Conservation (phyloP, 805 yeast species). For the Saturnispora serradocipensis region DNA sequence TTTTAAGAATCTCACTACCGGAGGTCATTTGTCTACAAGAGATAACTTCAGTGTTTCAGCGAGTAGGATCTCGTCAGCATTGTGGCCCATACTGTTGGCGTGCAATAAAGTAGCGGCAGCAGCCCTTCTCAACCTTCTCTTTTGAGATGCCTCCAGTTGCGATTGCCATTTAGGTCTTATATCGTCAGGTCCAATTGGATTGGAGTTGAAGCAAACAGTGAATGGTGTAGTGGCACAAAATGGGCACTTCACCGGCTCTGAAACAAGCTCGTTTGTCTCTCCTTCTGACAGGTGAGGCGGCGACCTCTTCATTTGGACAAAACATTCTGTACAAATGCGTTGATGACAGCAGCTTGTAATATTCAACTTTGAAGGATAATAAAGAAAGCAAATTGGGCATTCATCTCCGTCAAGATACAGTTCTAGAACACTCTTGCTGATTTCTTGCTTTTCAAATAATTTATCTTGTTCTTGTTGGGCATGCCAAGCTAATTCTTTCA, state of each 20-base stretch:
- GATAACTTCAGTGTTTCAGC: conserved; percentile 3
- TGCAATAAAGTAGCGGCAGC: conserved; percentile 95
- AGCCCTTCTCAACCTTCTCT: conserved; percentile 71
- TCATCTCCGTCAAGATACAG: conserved; percentile 66
- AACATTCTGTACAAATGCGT: conserved; percentile 92
- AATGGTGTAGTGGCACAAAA: conserved; percentile 76
- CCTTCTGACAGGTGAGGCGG: conserved; percentile 55
- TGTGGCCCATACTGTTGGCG: conserved; percentile 30
- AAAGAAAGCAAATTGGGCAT: conserved; percentile 91
- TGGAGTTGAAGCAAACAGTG: conserved; percentile 59
- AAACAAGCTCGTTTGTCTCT: conserved; percentile 57
- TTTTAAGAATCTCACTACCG: no score
- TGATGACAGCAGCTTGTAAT: conserved; percentile 83
- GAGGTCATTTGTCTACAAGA: background rate
- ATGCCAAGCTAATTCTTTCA: conserved; percentile 32
- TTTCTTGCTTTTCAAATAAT: conserved; percentile 27
- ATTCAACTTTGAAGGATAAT: conserved; percentile 71
- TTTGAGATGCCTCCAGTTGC: conserved; percentile 61
- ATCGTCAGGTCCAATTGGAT: conserved; percentile 38
- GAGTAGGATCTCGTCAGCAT: background rate
- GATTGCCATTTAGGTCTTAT: conserved; percentile 92
- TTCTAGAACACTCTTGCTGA: conserved; percentile 40
- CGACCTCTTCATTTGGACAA: conserved; percentile 84
- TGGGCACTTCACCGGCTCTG: conserved; percentile 89
- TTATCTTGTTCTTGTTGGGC: conserved; percentile 20